A percentile compares a stretch with the other conserved stretches of the same genome.
Evolutionary conservation across 371 early-diverging fungal genomes (phyloP).

Genomic region (Rhizomucor pusillus): DNA sequence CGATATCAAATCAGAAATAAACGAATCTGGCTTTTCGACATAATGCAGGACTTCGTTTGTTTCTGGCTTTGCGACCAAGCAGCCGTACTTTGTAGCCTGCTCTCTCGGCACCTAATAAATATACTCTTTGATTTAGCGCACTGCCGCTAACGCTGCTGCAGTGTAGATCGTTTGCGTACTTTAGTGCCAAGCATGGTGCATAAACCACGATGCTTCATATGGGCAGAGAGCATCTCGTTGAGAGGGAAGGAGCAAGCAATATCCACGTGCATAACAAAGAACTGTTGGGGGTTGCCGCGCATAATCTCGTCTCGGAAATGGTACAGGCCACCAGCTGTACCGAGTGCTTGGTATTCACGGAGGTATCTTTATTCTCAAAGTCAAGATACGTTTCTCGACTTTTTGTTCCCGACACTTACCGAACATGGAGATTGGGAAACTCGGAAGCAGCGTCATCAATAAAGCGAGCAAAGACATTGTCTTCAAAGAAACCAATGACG

Average conservation of each 20-base stretch:
- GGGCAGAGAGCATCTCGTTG: slow-evolving; percentile 78
- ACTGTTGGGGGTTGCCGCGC: slow-evolving; percentile 83
- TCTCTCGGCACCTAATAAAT: slow-evolving; percentile 57
- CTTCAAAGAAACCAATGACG: slow-evolving; percentile 95
- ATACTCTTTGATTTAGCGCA: no score
- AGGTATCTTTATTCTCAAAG: slow-evolving; percentile 66
- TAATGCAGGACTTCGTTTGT: slow-evolving; percentile 91
- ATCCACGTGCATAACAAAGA: slow-evolving; percentile 96
- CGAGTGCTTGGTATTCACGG: slow-evolving; percentile 94
- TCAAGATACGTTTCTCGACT: slow-evolving; percentile 1
- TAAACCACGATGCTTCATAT: slow-evolving; percentile 71
- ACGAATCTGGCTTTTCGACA: slow-evolving; percentile 96
- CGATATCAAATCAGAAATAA: slow-evolving; percentile 90
- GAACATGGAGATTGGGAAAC: slow-evolving; percentile 79
- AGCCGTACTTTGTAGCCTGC: slow-evolving; percentile 85
- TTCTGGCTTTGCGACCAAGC: slow-evolving; percentile 83
- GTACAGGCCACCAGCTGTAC: slow-evolving; percentile 96
- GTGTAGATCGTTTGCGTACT: slow-evolving; percentile 28
- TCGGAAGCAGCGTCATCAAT: slow-evolving; percentile 80
- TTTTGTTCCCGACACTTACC: slow-evolving; percentile 48
- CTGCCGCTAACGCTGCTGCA: no score
- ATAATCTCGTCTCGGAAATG: slow-evolving; percentile 97
- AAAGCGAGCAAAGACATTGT: slow-evolving; percentile 85
- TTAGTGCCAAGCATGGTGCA: slow-evolving; percentile 88
- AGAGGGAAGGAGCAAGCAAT: slow-evolving; percentile 94